Evolutionary conservation across 441 rosid genomes (phyloP).

Genomic region (Biscutella laevigata): DNA sequence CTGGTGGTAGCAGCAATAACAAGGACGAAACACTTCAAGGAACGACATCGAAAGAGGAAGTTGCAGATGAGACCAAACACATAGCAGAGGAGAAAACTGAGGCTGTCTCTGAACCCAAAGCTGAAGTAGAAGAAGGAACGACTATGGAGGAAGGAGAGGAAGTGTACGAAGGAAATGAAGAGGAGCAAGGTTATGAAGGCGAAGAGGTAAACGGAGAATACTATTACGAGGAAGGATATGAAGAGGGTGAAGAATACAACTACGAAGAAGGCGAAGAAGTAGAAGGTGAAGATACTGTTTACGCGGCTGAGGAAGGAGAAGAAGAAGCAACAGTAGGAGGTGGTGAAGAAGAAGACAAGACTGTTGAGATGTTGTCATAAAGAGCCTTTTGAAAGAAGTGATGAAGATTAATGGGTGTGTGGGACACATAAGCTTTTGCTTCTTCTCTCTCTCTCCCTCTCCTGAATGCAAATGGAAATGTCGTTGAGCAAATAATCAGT

Average conservation of each 20-base stretch:
- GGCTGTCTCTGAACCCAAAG: slow-evolving; percentile 22
- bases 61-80: slow-evolving; percentile 30
- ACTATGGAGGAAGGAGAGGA: slow-evolving; percentile 40
- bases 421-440: neutral
- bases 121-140: slow-evolving; percentile 29
- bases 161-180: slow-evolving; percentile 41
- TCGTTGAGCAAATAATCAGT: slow-evolving; percentile 5
- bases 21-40: slow-evolving; percentile 1
- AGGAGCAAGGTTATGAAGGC: slow-evolving; percentile 46
- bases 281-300: slow-evolving; percentile 43
- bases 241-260: slow-evolving; percentile 40
- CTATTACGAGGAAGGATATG: slow-evolving; percentile 52
- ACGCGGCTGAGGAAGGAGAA: slow-evolving; percentile 30
- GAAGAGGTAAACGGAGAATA: slow-evolving; percentile 66
- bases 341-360: slow-evolving; percentile 26
- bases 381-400: neutral
- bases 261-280: slow-evolving; percentile 52
- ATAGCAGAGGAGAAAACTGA: slow-evolving; percentile 27
- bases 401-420: neutral
- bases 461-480: neutral
- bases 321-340: slow-evolving; percentile 23
- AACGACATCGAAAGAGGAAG: slow-evolving; percentile 22
- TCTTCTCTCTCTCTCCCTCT: neutral
- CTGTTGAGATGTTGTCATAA: slow-evolving; percentile 42
- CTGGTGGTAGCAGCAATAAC: slow-evolving; percentile 30